Base-by-base conservation (phyloP, 768 basidiomycete genomes). In the Galerina marginata region DNA sequence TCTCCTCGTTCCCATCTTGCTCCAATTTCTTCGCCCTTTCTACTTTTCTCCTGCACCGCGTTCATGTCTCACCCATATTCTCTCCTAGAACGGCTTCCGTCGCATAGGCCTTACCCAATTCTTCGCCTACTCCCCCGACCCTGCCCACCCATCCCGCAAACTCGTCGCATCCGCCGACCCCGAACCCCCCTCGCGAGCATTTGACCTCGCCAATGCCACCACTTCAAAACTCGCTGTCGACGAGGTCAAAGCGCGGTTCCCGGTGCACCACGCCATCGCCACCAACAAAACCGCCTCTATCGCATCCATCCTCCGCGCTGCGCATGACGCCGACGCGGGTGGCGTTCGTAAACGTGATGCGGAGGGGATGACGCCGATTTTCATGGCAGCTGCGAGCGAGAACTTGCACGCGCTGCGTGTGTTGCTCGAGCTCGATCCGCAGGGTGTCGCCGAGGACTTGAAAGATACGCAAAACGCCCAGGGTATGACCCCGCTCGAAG, bases 21-120 rank as follows among this genome's bases (percentile, higher is more conserved):
- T n/a, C n/a, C n/a, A n/a, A n/a, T n/a, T n/a, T n/a, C n/a, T n/a
- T n/a, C n/a, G n/a, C n/a, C n/a, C n/a, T n/a, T n/a, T n/a, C n/a
- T n/a, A n/a, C n/a, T n/a, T n/a, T n/a, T n/a, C n/a, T n/a, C n/a
- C n/a, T n/a, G n/a, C n/a, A n/a, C n/a, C n/a, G n/a, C n/a, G n/a
- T n/a, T n/a, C n/a, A 39, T 20, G 9, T 23, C 23, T 39, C 6
- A 38, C 37, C 4, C 20, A 15, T 15, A 5, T 38, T 23, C 9
- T 52, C 20, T 20, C 2, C 9, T 48, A 72, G 71, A 71, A 68
- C 25, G 46, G 65, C 26, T 72, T 72, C 42, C 65, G 71, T 14
- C 70, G 71, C 45, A 60, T 72, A 2, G 47, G 47, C 3, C 47
- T 49, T 1, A 26, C 47, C 26, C 6, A 29, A 2, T 25, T 29